A percentile compares a stretch with the other conserved stretches of the same genome.
Conservation (phyloP, 2,329 filamentous ascomycete species). For the Colletotrichum ledebouriae region DNA sequence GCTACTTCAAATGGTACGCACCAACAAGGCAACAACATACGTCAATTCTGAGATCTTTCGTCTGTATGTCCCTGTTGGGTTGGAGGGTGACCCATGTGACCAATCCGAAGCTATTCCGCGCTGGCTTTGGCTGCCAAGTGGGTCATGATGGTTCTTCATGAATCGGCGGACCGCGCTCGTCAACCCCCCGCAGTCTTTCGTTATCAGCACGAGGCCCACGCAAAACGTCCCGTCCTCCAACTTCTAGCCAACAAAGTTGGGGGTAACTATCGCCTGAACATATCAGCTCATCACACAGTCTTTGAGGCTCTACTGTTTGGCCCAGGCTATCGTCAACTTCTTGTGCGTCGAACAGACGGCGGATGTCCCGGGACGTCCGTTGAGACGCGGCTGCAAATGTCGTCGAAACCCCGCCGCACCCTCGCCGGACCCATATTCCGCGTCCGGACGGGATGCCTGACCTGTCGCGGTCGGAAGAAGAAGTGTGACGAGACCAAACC, state of each 20-base stretch:
- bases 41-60: conserved; percentile 4
- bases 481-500: conserved; percentile 62
- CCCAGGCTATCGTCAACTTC: neutral
- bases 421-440: conserved; percentile 37
- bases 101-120: conserved; percentile 35
- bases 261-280: neutral
- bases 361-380: conserved; percentile 4
- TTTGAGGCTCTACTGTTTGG: neutral
- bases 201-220: conserved; percentile 25
- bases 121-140: conserved; percentile 16
- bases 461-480: conserved; percentile 61
- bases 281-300: neutral
- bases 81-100: conserved; percentile 3
- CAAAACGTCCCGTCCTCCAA: conserved; percentile 12
- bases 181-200: conserved; percentile 32
- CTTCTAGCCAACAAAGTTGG: conserved; percentile 7
- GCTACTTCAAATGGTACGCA: neutral
- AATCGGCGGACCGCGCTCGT: conserved; percentile 37
- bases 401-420: conserved; percentile 34
- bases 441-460: conserved; percentile 55
- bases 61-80: conserved; percentile 17
- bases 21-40: neutral
- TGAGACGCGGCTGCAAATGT: conserved; percentile 13
- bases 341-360: neutral
- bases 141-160: conserved; percentile 16